Evolutionary conservation across 139 green algal species (phyloP).

Genomic region (Chlorella sorokiniana): DNA sequence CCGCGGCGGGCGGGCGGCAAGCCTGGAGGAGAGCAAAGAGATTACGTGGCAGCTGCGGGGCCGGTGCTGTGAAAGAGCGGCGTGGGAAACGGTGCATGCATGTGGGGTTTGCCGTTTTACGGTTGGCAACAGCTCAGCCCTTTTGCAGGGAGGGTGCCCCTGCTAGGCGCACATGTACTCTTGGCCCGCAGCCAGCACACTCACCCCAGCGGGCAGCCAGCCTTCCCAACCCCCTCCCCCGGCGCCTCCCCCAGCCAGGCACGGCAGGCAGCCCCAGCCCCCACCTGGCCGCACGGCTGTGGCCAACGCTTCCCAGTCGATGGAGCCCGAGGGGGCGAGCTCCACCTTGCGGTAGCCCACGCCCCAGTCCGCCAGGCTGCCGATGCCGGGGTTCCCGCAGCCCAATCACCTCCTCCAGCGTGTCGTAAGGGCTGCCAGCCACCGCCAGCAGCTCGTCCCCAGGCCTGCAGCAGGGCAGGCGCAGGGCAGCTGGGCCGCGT

Average conservation of each 20-base stretch:
- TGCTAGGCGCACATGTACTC: too few relatives aligned
- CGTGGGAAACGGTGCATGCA: too few relatives aligned
- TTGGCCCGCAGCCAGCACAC: neutral
- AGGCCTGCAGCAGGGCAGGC: conserved; percentile 52
- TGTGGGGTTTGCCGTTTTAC: too few relatives aligned
- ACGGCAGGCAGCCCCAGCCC: neutral
- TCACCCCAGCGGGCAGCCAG: neutral
- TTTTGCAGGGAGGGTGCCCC: too few relatives aligned
- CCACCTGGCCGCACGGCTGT: conserved; percentile 65
- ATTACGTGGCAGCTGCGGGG: neutral
- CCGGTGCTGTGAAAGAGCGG: neutral
- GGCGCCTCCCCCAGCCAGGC: neutral
- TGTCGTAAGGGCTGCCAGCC: conserved; percentile 88
- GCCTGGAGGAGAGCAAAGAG: neutral
- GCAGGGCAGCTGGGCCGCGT: neutral
- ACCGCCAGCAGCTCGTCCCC: conserved; percentile 90
- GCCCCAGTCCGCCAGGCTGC: conserved; percentile 87
- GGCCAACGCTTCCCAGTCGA: conserved; percentile 79
- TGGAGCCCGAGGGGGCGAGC: conserved; percentile 51
- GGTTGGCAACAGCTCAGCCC: too few relatives aligned
- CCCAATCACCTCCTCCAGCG: conserved; percentile 96
- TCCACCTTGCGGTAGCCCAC: conserved; percentile 83
- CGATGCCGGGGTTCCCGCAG: conserved; percentile 63
- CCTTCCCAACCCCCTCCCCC: neutral
- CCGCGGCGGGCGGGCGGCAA: neutral